These are phyloP conservation scores for Colletotrichum sansevieriae DNA, from an alignment of 2,329 filamentous ascomycete species.

Conservation along the genomic window DNA sequence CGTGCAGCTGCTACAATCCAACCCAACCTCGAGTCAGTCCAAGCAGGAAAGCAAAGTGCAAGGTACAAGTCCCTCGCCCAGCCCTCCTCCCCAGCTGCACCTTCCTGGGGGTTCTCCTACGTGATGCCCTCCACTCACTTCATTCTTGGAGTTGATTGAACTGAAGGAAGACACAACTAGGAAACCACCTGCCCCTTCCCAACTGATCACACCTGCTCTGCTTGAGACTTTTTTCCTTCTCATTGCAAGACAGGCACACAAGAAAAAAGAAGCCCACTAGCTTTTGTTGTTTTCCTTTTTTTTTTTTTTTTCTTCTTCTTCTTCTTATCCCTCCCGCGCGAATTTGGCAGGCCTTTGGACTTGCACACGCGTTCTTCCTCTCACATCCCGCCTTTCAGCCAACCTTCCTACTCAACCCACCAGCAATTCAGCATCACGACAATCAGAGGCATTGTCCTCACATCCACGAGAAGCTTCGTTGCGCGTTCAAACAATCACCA, in stretches of 20 bases:
- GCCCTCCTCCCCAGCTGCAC: slow-evolving; percentile 3
- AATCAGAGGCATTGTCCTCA: background rate
- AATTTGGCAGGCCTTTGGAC: background rate
- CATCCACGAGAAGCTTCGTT: background rate
- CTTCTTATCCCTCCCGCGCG: background rate
- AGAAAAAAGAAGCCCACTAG: slow-evolving; percentile 10
- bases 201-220: slow-evolving; percentile 26
- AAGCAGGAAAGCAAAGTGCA: slow-evolving; percentile 16
- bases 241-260: slow-evolving; percentile 19
- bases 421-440: slow-evolving; percentile 16
- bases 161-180: slow-evolving; percentile 22
- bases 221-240: slow-evolving; percentile 12
- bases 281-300: slow-evolving; percentile 26
- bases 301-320: slow-evolving; percentile 19
- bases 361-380: slow-evolving; percentile 12
- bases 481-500: background rate
- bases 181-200: slow-evolving; percentile 11
- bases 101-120: slow-evolving; percentile 26
- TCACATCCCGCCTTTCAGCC: slow-evolving; percentile 14
- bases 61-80: slow-evolving; percentile 5
- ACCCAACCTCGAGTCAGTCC: slow-evolving; percentile 12
- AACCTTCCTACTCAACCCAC: slow-evolving; percentile 24
- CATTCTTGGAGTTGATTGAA: slow-evolving; percentile 23
- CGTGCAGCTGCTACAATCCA: slow-evolving; percentile 9
- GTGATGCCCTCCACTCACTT: slow-evolving; percentile 33